Conservation (phyloP, 2,329 filamentous ascomycete genomes). For the Metarhizium robertsii region DNA sequence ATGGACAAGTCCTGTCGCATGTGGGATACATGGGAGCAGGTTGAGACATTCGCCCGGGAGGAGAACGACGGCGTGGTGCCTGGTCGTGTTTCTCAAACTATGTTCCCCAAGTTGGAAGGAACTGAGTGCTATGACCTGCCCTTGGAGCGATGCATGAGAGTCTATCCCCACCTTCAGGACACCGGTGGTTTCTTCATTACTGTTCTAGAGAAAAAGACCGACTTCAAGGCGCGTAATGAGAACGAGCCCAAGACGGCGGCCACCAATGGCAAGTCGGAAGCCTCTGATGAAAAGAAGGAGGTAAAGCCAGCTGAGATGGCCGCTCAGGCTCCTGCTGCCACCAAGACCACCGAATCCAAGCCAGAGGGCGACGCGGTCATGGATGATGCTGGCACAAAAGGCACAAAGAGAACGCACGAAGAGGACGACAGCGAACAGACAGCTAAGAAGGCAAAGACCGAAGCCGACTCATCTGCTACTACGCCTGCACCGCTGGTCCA, state of each 20-base stretch:
- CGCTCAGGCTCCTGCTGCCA: conserved; percentile 14
- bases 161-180: conserved; percentile 92
- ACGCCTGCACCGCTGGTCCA: conserved; percentile 7
- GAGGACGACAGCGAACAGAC: conserved; percentile 26
- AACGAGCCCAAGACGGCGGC: conserved; percentile 34
- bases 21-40: conserved; percentile 74
- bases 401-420: conserved; percentile 26
- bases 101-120: conserved; percentile 63
- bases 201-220: conserved; percentile 82
- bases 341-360: conserved; percentile 20
- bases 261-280: conserved; percentile 14
- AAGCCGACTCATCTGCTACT: conserved; percentile 12
- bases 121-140: conserved; percentile 55
- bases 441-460: conserved; percentile 41
- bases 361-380: conserved; percentile 19
- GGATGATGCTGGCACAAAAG: conserved; percentile 18
- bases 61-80: conserved; percentile 46
- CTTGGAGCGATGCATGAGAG: conserved; percentile 81
- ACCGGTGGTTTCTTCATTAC: conserved; percentile 98
- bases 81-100: conserved; percentile 63
- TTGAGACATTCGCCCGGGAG: conserved; percentile 59
- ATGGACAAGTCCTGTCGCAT: conserved; percentile 78
- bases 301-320: conserved; percentile 7
- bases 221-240: conserved; percentile 72
- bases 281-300: conserved; percentile 19